phyloP scores from a whole-genome alignment of 768 basidiomycete genomes.

The Porphyrellus cyaneotinctus region DNA sequence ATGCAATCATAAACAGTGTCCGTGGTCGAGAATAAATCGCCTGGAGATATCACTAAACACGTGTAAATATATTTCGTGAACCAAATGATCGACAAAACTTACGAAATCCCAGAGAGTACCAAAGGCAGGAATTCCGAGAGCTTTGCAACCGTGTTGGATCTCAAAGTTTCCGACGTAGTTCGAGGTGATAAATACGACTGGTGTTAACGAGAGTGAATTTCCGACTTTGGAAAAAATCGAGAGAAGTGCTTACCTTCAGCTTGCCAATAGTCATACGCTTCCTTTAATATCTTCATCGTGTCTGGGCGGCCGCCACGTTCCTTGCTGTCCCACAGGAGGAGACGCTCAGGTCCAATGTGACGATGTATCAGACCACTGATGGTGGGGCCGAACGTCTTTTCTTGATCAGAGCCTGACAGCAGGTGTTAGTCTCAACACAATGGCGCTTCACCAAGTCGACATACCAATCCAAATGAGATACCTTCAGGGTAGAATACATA shows the following conservation, averaged over 20 bases:
- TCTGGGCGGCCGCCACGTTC: constrained; percentile 70
- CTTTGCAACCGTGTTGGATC: constrained; percentile 75
- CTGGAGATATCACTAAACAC: constrained; percentile 20
- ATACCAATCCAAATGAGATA: constrained; percentile 76
- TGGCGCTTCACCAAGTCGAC: constrained; percentile 8
- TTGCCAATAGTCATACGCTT: constrained; percentile 62
- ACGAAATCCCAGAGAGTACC: constrained; percentile 73
- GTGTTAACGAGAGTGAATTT: not conserved
- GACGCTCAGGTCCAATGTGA: constrained; percentile 68
- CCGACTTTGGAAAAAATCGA: not conserved
- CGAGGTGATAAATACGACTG: constrained; percentile 81
- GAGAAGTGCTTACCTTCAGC: constrained; percentile 51
- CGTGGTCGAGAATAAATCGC: not conserved
- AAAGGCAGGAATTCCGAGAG: constrained; percentile 61
- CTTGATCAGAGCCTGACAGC: constrained; percentile 68
- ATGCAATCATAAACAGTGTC: not conserved
- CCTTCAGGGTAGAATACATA: constrained; percentile 35
- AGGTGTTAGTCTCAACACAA: constrained; percentile 9
- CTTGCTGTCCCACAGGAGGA: constrained; percentile 77
- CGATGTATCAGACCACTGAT: constrained; percentile 69
- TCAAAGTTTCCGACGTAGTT: constrained; percentile 76
- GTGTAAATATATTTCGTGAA: constrained; percentile 1
- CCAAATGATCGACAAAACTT: constrained; percentile 14
- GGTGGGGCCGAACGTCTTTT: constrained; percentile 80
- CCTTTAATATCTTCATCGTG: constrained; percentile 69